Base-by-base conservation (phyloP, 139 green algal species). In the Chlamydomonas schloesseri region DNA sequence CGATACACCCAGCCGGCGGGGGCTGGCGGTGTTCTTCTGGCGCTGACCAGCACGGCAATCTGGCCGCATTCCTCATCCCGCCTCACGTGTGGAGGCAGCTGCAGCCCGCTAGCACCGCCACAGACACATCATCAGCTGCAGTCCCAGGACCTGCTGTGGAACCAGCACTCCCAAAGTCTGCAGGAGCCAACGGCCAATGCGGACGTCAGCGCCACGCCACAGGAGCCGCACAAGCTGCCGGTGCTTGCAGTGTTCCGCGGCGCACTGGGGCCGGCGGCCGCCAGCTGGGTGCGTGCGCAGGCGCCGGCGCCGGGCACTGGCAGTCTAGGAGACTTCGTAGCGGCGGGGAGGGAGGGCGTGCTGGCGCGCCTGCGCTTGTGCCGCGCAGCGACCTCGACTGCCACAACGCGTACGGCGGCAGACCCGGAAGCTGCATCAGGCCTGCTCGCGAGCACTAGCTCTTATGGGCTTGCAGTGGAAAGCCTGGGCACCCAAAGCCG, bases 11-110 rank as follows among this genome's bases (percentile, higher is more conserved):
- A n/a, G n/a, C n/a, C n/a, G n/a, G n/a, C n/a, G n/a, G n/a, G n/a
- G n/a, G n/a, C n/a, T n/a, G 42, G 8, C 23, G 18, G 60, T 3
- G 23, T 78, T 58, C 36, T 90, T 13, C 55, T 87, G 42, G 83
- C 77, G 86, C 78, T 0, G 86, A 90, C 71, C 78, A 90, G 55
- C 47, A 90, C 55, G 86, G 86, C 46, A 70, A 65, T 57, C 31
- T 90, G 36, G 1, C 83, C n/a, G 58, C 31, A 1, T 90, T 86
- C 68, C 46, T n/a, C n/a, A 10, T 82, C 42, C 86, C 71, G 24
- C 67, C 33, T 3, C 28, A 26, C 21, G 60, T 36, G 33, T 57
- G 69, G 84, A n/a, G 26, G 47, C 15, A 36, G 11, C 21, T 55
- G 80, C 24, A 84, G n/a, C n/a, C 64, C 29, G 72, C 24, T 17